Evolutionary conservation across 1,139 yeast species (phyloP).

Genomic region (Blastobotrys elegans): DNA sequence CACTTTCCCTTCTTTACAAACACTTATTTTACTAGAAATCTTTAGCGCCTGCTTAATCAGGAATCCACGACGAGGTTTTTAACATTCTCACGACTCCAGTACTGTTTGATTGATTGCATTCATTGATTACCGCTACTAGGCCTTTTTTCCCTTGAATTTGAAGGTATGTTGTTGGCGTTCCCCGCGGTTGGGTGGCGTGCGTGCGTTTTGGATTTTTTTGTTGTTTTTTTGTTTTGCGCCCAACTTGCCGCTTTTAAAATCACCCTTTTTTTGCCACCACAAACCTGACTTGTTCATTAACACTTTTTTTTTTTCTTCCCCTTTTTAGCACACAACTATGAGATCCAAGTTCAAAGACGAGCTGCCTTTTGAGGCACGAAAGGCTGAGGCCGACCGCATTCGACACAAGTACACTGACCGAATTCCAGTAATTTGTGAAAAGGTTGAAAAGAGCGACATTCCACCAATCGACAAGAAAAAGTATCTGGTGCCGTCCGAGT

Average conservation of each 20-base stretch:
- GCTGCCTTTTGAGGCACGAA: conserved; percentile 88
- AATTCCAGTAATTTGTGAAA: conserved; percentile 93
- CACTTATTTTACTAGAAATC: too few relatives aligned
- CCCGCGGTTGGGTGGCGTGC: too few relatives aligned
- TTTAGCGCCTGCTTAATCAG: too few relatives aligned
- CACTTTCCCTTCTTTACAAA: too few relatives aligned
- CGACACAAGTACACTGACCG: conserved; percentile 85
- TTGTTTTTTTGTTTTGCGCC: neutral
- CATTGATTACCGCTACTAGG: too few relatives aligned
- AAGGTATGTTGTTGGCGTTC: too few relatives aligned
- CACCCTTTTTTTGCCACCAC: neutral
- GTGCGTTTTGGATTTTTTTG: too few relatives aligned
- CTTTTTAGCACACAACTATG: conserved; percentile 37
- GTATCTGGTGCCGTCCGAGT: conserved; percentile 91
- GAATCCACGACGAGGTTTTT: too few relatives aligned
- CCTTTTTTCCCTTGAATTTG: too few relatives aligned
- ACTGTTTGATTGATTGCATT: too few relatives aligned
- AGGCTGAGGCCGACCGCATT: conserved; percentile 91
- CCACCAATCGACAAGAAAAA: conserved; percentile 96
- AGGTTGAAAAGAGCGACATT: conserved; percentile 94
- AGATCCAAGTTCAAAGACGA: conserved; percentile 92
- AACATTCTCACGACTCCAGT: too few relatives aligned
- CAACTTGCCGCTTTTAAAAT: too few relatives aligned
- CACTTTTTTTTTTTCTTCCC: neutral
- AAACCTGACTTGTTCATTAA: neutral